Evolutionary conservation across 768 basidiomycete genomes (phyloP), one percentile per base, ranked within the genome.

Genomic region (Pleurotus eryngii): DNA sequence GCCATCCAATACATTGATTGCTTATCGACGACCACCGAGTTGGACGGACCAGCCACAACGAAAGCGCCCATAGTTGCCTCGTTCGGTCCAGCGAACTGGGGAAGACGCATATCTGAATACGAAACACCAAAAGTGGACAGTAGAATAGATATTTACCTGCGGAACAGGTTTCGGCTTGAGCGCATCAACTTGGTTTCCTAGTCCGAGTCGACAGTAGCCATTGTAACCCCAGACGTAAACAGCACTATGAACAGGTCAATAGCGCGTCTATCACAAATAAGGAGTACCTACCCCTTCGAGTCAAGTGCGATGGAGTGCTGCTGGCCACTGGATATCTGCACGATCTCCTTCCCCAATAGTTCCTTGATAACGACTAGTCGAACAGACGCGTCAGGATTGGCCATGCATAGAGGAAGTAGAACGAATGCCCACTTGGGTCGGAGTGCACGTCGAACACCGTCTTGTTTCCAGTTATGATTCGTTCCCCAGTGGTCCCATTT

Each of bases 401-500:
- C 40, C 22, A 12, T 12, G 9, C 42, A 5, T 14, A 39, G 46
- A 49, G 7, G 47, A 46, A 20, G 46, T 54, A 22, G 26, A 17
- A 12, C 48, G 26, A 27, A n/a, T 46, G 43, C 22, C 79, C 64
- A 89, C 91, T 75, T 22, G 91, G 90, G 7, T 83, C 78, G 35
- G 76, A 72, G 63, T 92, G 87, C 17, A 90, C 80, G 65, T 96
- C 95, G 64, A 82, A 96, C 9, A 82, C 85, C 0, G 86, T 84
- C 71, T 93, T 93, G 64, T 92, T 92, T 17, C 89, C 90, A 1
- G 89, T 88, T 7, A 87, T 82, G 57, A 96, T 91, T 37, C 92
- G 83, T 70, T 96, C 94, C n/a, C 95, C 93, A 0, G 93, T 95
- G 61, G 84, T 84, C 15, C 95, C 96, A 68, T 93, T 95, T 0